Conservation (phyloP, 495 filamentous ascomycete genomes). For the Amorphotheca resinae region DNA sequence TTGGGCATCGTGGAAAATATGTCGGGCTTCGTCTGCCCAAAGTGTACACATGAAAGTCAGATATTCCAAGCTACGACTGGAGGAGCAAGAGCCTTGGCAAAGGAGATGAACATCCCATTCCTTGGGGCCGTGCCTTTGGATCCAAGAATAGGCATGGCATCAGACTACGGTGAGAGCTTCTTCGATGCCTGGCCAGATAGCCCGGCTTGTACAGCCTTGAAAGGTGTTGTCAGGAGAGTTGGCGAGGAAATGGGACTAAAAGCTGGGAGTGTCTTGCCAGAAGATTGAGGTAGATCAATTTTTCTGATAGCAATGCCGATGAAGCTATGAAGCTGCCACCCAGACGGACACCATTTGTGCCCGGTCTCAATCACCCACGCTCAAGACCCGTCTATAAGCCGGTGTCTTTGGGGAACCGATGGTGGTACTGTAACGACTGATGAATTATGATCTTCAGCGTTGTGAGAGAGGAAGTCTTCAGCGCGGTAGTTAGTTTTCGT, state of each 20-base stretch:
- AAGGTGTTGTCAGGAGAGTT: conserved; percentile 59
- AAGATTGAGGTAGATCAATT: conserved; percentile 14
- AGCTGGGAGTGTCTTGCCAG: conserved; percentile 12
- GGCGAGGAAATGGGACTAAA: conserved; percentile 49
- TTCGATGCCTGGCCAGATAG: conserved; percentile 88
- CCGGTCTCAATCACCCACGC: too few species aligned
- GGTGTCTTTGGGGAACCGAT: too few species aligned
- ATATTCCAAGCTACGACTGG: conserved; percentile 91
- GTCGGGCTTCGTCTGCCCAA: conserved; percentile 89
- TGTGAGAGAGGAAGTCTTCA: too few species aligned
- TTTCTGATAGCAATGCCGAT: neutral
- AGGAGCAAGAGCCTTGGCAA: conserved; percentile 64
- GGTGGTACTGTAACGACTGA: too few species aligned
- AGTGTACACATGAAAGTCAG: conserved; percentile 65
- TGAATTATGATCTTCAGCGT: too few species aligned
- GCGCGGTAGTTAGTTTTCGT: too few species aligned
- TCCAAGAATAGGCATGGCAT: conserved; percentile 87
- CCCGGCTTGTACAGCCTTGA: conserved; percentile 69
- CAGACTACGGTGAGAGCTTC: conserved; percentile 95
- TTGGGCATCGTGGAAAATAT: conserved; percentile 95
- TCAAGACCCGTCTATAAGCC: too few species aligned
- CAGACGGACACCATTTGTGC: too few species aligned
- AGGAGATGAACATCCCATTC: conserved; percentile 77
- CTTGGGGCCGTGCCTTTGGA: conserved; percentile 88
- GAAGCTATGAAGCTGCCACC: too few species aligned